Conservation (phyloP, 31 red algal genomes). For the Endocladia muricata region DNA sequence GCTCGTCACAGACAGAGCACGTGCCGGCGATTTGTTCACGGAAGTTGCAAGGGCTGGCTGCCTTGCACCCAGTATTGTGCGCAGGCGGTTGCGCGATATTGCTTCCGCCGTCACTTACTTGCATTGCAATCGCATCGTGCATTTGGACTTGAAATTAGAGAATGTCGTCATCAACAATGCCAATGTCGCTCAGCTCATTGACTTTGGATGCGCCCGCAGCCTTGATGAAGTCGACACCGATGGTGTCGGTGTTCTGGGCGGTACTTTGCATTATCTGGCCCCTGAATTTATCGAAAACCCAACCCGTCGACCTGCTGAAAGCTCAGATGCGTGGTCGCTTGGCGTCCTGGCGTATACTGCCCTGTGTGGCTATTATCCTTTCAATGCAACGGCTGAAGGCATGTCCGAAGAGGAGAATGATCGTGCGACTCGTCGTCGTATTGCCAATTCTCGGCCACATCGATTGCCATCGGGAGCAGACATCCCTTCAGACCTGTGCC, state of each 20-base stretch:
- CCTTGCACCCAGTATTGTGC: constrained; percentile 27
- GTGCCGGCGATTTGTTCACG: constrained; percentile 46
- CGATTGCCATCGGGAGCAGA: constrained; percentile 22
- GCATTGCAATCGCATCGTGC: constrained; percentile 25
- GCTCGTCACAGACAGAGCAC: constrained; percentile 41
- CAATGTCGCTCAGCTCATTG: constrained; percentile 42
- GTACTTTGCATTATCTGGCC: constrained; percentile 45
- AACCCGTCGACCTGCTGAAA: constrained; percentile 5
- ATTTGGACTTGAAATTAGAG: constrained; percentile 64
- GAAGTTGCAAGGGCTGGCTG: constrained; percentile 33
- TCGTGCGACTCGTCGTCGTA: constrained; percentile 24
- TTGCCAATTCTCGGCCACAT: constrained; percentile 25
- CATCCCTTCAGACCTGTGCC: constrained; percentile 28
- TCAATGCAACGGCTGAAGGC: constrained; percentile 28
- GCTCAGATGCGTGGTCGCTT: constrained; percentile 49
- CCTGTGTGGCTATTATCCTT: constrained; percentile 41
- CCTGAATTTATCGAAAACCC: constrained; percentile 31
- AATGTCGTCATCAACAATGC: constrained; percentile 45
- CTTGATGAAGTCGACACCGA: neutral
- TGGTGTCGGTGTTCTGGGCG: constrained; percentile 11
- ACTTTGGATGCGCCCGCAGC: constrained; percentile 51
- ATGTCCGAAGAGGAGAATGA: constrained; percentile 31
- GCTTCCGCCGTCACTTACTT: constrained; percentile 21
- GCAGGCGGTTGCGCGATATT: constrained; percentile 42
- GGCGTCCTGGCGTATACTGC: constrained; percentile 65